Evolutionary conservation across 2,329 filamentous ascomycete genomes (phyloP).

Genomic region (Endothia cerciana): DNA sequence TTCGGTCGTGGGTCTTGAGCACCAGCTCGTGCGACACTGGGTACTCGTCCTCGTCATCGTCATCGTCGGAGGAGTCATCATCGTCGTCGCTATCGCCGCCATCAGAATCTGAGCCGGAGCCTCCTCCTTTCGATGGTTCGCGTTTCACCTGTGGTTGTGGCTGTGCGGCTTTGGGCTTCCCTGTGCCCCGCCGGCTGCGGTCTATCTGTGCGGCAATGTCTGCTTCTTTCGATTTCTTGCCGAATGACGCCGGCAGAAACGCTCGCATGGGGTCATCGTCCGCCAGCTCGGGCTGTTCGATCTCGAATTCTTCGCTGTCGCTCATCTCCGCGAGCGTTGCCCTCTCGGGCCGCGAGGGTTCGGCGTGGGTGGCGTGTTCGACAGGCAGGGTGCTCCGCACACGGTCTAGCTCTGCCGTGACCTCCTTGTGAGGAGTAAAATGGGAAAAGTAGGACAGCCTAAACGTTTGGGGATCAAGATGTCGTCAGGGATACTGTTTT

Average conservation of each 20-base stretch:
- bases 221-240: slow-evolving; percentile 75
- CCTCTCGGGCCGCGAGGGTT: background rate
- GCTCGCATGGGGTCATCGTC: slow-evolving; percentile 72
- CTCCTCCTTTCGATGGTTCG: slow-evolving; percentile 32
- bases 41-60: slow-evolving; percentile 82
- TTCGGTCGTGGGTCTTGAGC: slow-evolving; percentile 87
- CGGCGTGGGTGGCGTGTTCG: background rate
- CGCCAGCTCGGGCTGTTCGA: slow-evolving; percentile 58
- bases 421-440: background rate
- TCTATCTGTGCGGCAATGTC: slow-evolving; percentile 83
- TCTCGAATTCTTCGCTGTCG: slow-evolving; percentile 62
- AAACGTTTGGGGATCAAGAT: background rate
- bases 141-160: slow-evolving; percentile 36
- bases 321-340: slow-evolving; percentile 50
- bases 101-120: slow-evolving; percentile 32
- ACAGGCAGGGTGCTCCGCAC: background rate
- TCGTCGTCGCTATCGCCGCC: slow-evolving; percentile 44
- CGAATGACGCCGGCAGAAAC: slow-evolving; percentile 83
- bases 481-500: background rate
- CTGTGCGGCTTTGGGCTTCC: slow-evolving; percentile 38
- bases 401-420: background rate
- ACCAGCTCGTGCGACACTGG: slow-evolving; percentile 92
- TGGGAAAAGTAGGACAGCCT: background rate
- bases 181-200: slow-evolving; percentile 67
- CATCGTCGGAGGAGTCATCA: slow-evolving; percentile 56